These are phyloP conservation scores for Vinca minor DNA, from an alignment of 257 asterid genomes.

Conservation along the genomic window DNA sequence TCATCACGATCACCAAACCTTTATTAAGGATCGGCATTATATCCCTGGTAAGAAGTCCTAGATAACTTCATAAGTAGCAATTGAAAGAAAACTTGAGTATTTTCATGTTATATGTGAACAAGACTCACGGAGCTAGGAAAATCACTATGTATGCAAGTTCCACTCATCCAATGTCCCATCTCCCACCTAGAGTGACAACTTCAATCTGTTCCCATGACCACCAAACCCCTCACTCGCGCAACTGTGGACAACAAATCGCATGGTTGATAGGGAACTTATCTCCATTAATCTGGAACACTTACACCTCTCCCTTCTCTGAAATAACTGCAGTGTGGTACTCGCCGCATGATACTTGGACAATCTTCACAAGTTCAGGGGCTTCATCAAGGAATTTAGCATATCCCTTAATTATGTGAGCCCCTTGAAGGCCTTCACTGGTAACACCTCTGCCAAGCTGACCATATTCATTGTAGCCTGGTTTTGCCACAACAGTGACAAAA, in stretches of 20 bases:
- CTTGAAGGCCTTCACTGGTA: constrained; percentile 93
- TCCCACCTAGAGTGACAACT: constrained; percentile 5
- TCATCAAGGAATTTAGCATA: constrained; percentile 90
- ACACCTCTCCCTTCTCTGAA: constrained; percentile 93
- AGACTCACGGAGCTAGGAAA: constrained; percentile 8
- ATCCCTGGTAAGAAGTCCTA: no score
- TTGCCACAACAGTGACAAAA: constrained; percentile 46
- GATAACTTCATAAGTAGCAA: no score
- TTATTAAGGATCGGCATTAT: no score
- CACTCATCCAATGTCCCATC: constrained; percentile 4
- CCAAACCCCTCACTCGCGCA: constrained; percentile 22
- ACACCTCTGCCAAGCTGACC: constrained; percentile 99
- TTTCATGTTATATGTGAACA: no score
- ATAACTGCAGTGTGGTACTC: constrained; percentile 93
- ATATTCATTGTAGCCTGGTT: constrained; percentile 96
- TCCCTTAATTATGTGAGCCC: constrained; percentile 69
- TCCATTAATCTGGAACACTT: constrained; percentile 52
- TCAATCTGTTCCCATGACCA: constrained; percentile 18
- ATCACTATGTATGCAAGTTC: constrained; percentile 6
- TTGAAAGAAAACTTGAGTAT: no score
- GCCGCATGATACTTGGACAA: constrained; percentile 82
- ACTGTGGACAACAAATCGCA: constrained; percentile 29
- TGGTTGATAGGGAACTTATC: constrained; percentile 32
- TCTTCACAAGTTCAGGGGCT: constrained; percentile 93
- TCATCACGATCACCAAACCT: no score